Percentiles rank a stretch among this genome's conserved stretches.
These are phyloP conservation scores for Begonia peltatifolia DNA, from an alignment of 306 rosid genomes.

Conservation along the genomic window DNA sequence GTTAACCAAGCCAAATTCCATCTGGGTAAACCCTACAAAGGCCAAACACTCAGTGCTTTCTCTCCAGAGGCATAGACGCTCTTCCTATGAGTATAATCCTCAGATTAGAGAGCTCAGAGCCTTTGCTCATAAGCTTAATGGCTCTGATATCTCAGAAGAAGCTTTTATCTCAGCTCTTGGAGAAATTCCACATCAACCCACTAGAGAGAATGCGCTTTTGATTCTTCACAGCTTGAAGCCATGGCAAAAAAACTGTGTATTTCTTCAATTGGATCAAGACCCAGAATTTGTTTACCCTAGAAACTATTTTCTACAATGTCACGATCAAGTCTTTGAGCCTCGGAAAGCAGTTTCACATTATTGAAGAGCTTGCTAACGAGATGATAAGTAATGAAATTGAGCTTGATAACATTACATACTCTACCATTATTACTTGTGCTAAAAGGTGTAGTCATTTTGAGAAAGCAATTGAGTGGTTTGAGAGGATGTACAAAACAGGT, in stretches of 20 bases:
- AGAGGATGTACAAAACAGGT: conserved; percentile 84
- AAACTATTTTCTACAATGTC: conserved; percentile 86
- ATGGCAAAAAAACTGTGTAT: conserved; percentile 62
- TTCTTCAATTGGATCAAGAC: conserved; percentile 72
- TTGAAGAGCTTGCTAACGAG: conserved; percentile 82
- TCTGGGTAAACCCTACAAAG: conserved; percentile 80
- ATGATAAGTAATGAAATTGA: conserved; percentile 47
- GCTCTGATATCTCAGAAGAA: conserved; percentile 22
- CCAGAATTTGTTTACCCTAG: conserved; percentile 59
- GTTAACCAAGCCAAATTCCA: conserved; percentile 59
- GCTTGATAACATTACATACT: conserved; percentile 78
- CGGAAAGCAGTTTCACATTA: conserved; percentile 71
- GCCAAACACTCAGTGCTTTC: conserved; percentile 54
- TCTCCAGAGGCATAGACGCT: conserved; percentile 53
- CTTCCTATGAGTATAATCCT: conserved; percentile 40
- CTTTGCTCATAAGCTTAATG: conserved; percentile 50
- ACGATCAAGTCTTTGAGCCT: conserved; percentile 85
- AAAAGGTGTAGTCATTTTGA: conserved; percentile 47
- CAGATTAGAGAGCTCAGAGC: conserved; percentile 38
- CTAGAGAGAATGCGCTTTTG: conserved; percentile 52
- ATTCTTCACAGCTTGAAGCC: conserved; percentile 75
- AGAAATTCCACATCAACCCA: conserved; percentile 53
- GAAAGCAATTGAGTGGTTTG: conserved; percentile 91
- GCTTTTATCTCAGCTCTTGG: conserved; percentile 38
- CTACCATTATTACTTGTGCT: conserved; percentile 77